Evolutionary conservation across 257 asterid species (phyloP).

Genomic region (Gentiana straminea): DNA sequence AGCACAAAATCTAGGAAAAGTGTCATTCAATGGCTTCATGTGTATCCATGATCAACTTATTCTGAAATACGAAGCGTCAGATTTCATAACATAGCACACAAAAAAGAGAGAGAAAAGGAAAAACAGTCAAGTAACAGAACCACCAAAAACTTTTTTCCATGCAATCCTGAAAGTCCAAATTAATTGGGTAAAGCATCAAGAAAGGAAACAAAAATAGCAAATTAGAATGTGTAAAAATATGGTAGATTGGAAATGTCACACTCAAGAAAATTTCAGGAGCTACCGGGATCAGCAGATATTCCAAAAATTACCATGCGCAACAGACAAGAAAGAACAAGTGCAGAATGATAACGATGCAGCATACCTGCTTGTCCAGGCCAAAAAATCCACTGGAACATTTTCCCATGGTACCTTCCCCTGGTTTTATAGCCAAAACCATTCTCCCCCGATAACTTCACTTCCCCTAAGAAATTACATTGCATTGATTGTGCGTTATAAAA

Average conservation of each 20-base stretch:
- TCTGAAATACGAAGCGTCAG: no score
- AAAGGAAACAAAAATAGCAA: neutral
- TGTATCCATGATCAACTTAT: no score
- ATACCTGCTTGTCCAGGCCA: slow-evolving; percentile 72
- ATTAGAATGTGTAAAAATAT: neutral
- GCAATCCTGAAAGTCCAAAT: neutral
- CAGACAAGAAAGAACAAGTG: slow-evolving; percentile 4
- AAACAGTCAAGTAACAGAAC: no score
- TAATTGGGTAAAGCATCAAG: neutral
- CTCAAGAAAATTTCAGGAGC: neutral
- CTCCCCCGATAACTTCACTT: slow-evolving; percentile 16
- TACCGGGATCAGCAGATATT: neutral
- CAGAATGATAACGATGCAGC: neutral
- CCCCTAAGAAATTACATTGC: slow-evolving; percentile 22
- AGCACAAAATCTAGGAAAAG: neutral
- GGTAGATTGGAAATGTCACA: neutral
- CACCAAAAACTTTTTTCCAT: neutral
- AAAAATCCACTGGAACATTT: slow-evolving; percentile 43
- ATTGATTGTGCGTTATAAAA: neutral
- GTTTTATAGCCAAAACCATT: slow-evolving; percentile 32
- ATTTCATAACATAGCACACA: no score
- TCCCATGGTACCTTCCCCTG: slow-evolving; percentile 21
- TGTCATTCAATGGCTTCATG: no score
- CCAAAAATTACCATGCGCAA: neutral
- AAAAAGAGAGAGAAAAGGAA: no score